Base-by-base conservation (phyloP, 192 early-diverging fungal genomes). In the Phlyctochytrium bullatum region DNA sequence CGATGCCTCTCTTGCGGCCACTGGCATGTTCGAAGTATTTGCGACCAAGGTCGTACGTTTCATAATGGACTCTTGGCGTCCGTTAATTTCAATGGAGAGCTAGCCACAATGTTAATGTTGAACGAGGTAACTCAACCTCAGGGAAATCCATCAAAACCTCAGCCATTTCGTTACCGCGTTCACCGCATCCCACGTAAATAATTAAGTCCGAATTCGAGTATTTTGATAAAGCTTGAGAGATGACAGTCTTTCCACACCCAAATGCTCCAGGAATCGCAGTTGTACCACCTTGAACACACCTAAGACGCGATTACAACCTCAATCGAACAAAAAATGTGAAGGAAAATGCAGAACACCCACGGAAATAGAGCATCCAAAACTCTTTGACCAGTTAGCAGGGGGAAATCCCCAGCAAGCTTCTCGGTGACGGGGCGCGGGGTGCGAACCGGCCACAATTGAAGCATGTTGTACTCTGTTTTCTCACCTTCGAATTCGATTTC, bases 21-120 rank as follows among this genome's bases (percentile, higher is more conserved):
- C 97, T 69, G 97, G 97, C 97, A 99, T 99, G 88, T 99, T 99
- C 76, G 96, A 98, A 27, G 97, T 99, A 82, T 99, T 99, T 52
- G 97, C 97, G 4, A 99, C 94, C 31, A 99, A 88, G 27, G 96
- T 94, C 17, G 97, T 99, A 76, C 97, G 91, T 88, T 98, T 92
- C 97, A 99, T 99, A 73, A 99, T 99, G 25, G 95, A 92, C 78
- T 99, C 97, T 75, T 98, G 84, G 54, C 93, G 90, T 30, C 95
- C 97, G 31, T 97, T 90, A 31, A 97, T 82, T 66, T 93, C 92
- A 62, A 96, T 96, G 0, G 90, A 90, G 35, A 99, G 81, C 87
- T 94, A 80, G 12, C 32, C 34, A 61, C 51, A 53, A 34, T 31
- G 33, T 34, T 1, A 57, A 56, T 63, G 52, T 1, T 10, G 50